phyloP scores from a whole-genome alignment of 495 filamentous ascomycete species.

The Aspergillus leporis region DNA sequence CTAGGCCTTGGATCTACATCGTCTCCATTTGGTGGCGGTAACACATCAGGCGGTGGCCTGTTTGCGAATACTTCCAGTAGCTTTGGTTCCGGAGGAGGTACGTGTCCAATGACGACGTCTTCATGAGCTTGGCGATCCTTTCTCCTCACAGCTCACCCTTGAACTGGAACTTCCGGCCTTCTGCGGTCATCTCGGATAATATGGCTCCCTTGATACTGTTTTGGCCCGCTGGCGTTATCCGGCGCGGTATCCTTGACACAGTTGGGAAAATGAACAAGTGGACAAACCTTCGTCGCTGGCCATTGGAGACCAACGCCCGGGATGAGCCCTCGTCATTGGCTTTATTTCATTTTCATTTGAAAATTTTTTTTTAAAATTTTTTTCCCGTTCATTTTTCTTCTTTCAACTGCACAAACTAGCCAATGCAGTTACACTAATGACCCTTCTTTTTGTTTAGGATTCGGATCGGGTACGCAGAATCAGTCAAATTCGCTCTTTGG shows the following conservation, averaged over 20 bases:
- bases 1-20: slow-evolving; percentile 61
- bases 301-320: slow-evolving; percentile 20
- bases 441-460: slow-evolving; percentile 28
- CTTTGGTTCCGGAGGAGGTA: slow-evolving; percentile 61
- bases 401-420: slow-evolving; percentile 1
- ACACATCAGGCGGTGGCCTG: slow-evolving; percentile 36
- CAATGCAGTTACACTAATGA: not conserved
- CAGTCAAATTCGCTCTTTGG: slow-evolving; percentile 42
- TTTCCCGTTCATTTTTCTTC: slow-evolving; percentile 22
- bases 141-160: slow-evolving; percentile 19
- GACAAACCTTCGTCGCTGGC: not conserved
- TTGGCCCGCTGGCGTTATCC: not conserved
- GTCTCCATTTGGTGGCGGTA: slow-evolving; percentile 38
- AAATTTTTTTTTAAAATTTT: too few species aligned
- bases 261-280: not conserved
- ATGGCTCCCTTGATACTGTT: not conserved
- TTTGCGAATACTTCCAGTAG: slow-evolving; percentile 52
- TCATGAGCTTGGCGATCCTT: slow-evolving; percentile 35
- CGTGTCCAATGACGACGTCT: slow-evolving; percentile 37
- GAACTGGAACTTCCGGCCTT: slow-evolving; percentile 12
- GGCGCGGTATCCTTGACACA: not conserved
- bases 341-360: slow-evolving; percentile 26
- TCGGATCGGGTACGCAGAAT: slow-evolving; percentile 37
- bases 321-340: slow-evolving; percentile 14
- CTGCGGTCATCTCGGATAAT: not conserved